Conservation (phyloP, 2,329 filamentous ascomycete species). For the Teratosphaeria zuluensis region DNA sequence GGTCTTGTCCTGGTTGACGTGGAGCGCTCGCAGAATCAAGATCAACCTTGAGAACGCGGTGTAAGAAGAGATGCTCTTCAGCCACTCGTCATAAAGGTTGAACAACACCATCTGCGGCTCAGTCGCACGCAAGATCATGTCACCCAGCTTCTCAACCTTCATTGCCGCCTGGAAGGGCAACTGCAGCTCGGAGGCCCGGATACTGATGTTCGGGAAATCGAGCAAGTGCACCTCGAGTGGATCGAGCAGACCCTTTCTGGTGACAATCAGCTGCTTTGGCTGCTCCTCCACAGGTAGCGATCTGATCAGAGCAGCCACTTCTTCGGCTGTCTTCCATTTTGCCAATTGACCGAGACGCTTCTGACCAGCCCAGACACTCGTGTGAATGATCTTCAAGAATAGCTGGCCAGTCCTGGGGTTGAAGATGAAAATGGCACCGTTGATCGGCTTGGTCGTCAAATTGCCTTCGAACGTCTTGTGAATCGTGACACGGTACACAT, state of each 20-base stretch:
- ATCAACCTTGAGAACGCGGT: constrained; percentile 95
- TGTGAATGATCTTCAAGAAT: constrained; percentile 99
- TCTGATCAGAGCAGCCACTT: constrained; percentile 93
- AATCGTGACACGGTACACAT: constrained; percentile 98
- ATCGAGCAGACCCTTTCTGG: constrained; percentile 91
- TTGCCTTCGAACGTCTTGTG: constrained; percentile 99
- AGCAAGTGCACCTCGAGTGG: constrained; percentile 93
- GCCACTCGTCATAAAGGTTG: constrained; percentile 97
- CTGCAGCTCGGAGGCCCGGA: constrained; percentile 91
- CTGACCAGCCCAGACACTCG: constrained; percentile 96
- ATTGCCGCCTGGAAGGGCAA: constrained; percentile 98
- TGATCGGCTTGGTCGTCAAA: constrained; percentile 97
- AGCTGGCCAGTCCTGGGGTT: constrained; percentile 96
- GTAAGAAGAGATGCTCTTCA: constrained; percentile 97
- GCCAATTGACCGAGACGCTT: constrained; percentile 97
- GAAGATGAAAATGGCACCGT: constrained; percentile 99
- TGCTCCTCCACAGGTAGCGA: constrained; percentile 96
- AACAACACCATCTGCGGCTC: constrained; percentile 99
- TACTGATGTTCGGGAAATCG: constrained; percentile 98
- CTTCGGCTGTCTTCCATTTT: constrained; percentile 99
- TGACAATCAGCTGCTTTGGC: constrained; percentile 97
- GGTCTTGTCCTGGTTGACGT: constrained; percentile 97
- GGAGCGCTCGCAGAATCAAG: constrained; percentile 83
- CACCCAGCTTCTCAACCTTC: constrained; percentile 98
- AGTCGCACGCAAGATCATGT: constrained; percentile 96